Evolutionary conservation across 805 yeast species (phyloP), one percentile per base, ranked within the genome.

Genomic region (Cyberlindnera amylophila): DNA sequence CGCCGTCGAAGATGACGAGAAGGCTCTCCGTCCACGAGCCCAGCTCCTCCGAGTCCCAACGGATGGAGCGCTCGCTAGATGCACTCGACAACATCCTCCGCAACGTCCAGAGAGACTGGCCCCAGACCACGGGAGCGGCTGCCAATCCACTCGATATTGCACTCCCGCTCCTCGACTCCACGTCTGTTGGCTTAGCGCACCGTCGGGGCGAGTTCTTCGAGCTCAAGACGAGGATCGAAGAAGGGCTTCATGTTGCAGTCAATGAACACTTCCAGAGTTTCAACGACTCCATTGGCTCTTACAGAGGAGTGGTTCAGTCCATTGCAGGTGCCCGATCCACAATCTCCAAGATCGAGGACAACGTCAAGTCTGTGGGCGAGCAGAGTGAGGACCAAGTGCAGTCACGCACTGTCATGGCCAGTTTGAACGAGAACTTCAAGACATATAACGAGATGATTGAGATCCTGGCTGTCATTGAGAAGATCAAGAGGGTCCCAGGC

Each of bases 151-250:
- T 93, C 35, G 96, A 88, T 53, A 69, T 82, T 39, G 96, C 96
- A 0, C 69, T 91, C 31, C 80, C 90, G 1, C 69, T 93, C 44
- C 67, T 89, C 54, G 97, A 91, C 62, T 82, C 81, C 53, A 80
- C 95, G 2, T 85, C 96, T 0, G 93, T 89, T n/a, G 98, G 98
- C 0, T 65, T 86, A 54, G 95, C 96, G 0, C 82, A 81, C 54
- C 77, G 82, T 46, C 71, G 72, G 44, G 71, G 71, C 2, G 89
- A 86, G 47, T 91, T 91, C 52, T 67, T 72, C 33, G 72, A 74
- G 36, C 62, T 88, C 34, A 78, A 82, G 47, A 66, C 67, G 18
- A 67, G 75, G 40, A 74, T 90, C 11, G 75, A 81, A 13, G 58
- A 58, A 14, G 75, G 80, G 19, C 67, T 91, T 39, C 75, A 82